A percentile compares a stretch with the other conserved stretches of the same genome.
Conservation (phyloP, 2,329 filamentous ascomycete species). For the Colletotrichum melonis region DNA sequence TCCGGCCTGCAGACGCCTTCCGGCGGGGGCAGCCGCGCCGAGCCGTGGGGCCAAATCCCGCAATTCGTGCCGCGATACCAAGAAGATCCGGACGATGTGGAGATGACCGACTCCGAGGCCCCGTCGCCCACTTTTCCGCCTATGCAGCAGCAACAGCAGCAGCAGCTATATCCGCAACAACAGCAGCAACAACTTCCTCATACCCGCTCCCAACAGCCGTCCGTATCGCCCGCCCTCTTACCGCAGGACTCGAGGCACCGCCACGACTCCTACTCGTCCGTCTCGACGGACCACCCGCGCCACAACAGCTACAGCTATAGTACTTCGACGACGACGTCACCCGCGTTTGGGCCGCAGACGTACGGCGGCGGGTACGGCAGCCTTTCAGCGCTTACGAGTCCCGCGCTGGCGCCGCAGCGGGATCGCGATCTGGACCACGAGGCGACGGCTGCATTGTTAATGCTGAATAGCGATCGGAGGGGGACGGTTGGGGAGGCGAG, state of each 20-base stretch:
- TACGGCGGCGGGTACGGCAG: slow-evolving; percentile 49
- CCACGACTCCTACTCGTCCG: slow-evolving; percentile 66
- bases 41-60: slow-evolving; percentile 41
- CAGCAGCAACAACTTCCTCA: slow-evolving; percentile 12
- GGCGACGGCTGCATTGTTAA: slow-evolving; percentile 86
- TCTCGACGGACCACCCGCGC: slow-evolving; percentile 55
- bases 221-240: slow-evolving; percentile 63
- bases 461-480: slow-evolving; percentile 85
- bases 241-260: slow-evolving; percentile 57
- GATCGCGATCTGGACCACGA: slow-evolving; percentile 75
- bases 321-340: slow-evolving; percentile 62
- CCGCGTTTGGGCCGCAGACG: slow-evolving; percentile 65
- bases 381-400: slow-evolving; percentile 69
- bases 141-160: slow-evolving; percentile 32
- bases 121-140: slow-evolving; percentile 59
- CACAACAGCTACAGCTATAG: slow-evolving; percentile 64
- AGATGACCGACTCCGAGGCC: slow-evolving; percentile 66
- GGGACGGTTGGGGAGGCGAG: slow-evolving; percentile 48
- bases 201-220: slow-evolving; percentile 53
- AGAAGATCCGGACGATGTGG: slow-evolving; percentile 61
- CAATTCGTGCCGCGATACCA: slow-evolving; percentile 50
- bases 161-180: slow-evolving; percentile 35
- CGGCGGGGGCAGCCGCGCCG: slow-evolving; percentile 24
- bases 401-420: slow-evolving; percentile 63
- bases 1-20: slow-evolving; percentile 44